Base-by-base conservation (phyloP, 2,329 filamentous ascomycete species). In the Ophiosphaerella herpotricha region DNA sequence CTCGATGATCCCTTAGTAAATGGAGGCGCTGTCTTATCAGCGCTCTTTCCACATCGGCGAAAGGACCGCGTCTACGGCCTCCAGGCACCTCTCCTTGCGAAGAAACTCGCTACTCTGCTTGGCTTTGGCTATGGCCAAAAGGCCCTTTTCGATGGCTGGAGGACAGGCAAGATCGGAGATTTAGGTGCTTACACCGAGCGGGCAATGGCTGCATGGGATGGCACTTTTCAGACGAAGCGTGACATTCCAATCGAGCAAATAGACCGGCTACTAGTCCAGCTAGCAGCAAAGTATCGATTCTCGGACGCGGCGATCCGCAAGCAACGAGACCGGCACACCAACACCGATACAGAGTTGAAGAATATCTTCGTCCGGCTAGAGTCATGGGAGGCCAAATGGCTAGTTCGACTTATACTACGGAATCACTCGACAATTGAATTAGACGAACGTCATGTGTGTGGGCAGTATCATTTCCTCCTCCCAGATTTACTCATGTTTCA, bases 351-450 rank as follows among this genome's bases (percentile, higher is more conserved):
- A 2, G 58, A 66, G 39, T 53, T 72, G 12, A 60, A 59, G 16
- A 48, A 62, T 1, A 59, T 13, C 76, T 91, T 46, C 79, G 82
- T 39, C 23, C 58, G 58, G 24, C 48, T 67, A 2, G 62, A 68
- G 39, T 83, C 89, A 3, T 77, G 78, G 78, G 89, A 96, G 66
- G 88, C 86, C 4, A 96, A 96, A 74, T 97, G 92, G 92, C 79
- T 96, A 9, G 89, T 89, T 80, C 82, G 92, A 3, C 77, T 97
- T 26, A 78, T 96, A 5, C 76, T 96, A 24, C 94, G 95, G 66
- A 82, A 86, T 55, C 89, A 87, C 51, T 78, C 81, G n/a, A 87
- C 88, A 0, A 77, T 92, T 0, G 68, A 81, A 1, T 65, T 95
- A 1, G 84, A 91, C 18, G 75, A 79, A 24, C 57, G 71, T 1